A percentile compares a stretch with the other conserved stretches of the same genome.
Evolutionary conservation across 2,329 filamentous ascomycete species (phyloP).

Genomic region (Fusarium irregulare): DNA sequence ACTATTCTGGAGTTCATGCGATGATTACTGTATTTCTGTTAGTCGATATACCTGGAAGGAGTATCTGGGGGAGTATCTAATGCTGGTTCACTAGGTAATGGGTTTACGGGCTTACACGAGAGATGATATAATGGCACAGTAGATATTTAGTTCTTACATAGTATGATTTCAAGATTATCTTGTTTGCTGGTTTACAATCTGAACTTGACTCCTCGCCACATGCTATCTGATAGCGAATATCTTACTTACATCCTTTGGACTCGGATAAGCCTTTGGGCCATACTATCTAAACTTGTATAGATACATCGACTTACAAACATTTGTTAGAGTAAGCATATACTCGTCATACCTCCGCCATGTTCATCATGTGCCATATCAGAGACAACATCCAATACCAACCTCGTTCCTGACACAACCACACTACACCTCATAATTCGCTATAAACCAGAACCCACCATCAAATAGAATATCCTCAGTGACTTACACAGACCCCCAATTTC

Average conservation of each 20-base stretch:
- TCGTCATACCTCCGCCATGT: background rate
- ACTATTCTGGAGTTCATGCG: background rate
- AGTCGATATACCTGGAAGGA: background rate
- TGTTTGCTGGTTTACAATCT: background rate
- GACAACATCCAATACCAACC: background rate
- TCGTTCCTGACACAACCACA: background rate
- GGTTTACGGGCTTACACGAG: background rate
- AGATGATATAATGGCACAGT: background rate
- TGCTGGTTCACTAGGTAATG: background rate
- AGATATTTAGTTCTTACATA: background rate
- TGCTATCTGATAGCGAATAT: background rate
- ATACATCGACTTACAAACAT: accelerated
- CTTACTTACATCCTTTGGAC: background rate
- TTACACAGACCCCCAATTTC: background rate
- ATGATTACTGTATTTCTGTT: background rate
- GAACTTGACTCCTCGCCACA: background rate
- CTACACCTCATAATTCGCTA: background rate
- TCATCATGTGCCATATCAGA: background rate
- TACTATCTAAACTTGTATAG: too few relatives aligned
- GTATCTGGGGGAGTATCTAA: background rate
- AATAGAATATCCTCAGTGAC: background rate
- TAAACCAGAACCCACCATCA: background rate
- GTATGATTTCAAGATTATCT: background rate
- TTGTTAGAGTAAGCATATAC: background rate
- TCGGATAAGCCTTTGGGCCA: background rate